Evolutionary conservation across 164 flowering plant species (phyloP).

Genomic region (Malania oleifera): DNA sequence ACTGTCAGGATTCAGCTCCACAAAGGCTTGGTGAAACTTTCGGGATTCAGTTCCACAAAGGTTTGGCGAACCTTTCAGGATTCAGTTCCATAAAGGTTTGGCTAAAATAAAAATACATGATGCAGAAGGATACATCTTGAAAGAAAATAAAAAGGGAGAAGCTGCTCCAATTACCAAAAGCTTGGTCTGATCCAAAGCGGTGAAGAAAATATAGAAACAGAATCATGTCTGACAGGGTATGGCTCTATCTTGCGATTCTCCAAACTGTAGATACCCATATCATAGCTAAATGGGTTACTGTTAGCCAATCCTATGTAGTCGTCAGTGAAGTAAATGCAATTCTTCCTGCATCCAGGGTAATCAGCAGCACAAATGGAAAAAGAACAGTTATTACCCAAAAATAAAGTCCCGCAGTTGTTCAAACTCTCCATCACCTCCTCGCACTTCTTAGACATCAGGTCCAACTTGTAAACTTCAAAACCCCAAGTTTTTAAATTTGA

Average conservation of each 20-base stretch:
- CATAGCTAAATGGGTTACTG: background rate
- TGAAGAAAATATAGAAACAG: background rate
- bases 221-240: background rate
- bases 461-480: slow-evolving; percentile 10
- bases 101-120: too few relatives aligned
- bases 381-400: slow-evolving; percentile 6
- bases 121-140: too few relatives aligned
- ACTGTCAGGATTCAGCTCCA: too few relatives aligned
- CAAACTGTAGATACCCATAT: slow-evolving; percentile 1
- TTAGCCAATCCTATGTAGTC: background rate
- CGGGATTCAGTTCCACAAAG: too few relatives aligned
- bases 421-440: slow-evolving; percentile 1
- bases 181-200: slow-evolving; percentile 10
- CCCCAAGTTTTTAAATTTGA: background rate
- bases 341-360: background rate
- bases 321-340: slow-evolving; percentile 14
- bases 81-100: too few relatives aligned
- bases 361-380: background rate
- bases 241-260: background rate
- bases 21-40: too few relatives aligned
- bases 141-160: too few relatives aligned
- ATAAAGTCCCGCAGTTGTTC: slow-evolving; percentile 6
- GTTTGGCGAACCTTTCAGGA: too few relatives aligned
- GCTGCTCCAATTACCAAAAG: slow-evolving; percentile 7
- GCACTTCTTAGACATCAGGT: slow-evolving; percentile 1